Base-by-base conservation (phyloP, 192 early-diverging fungal genomes). In the Coemansia sp. region DNA sequence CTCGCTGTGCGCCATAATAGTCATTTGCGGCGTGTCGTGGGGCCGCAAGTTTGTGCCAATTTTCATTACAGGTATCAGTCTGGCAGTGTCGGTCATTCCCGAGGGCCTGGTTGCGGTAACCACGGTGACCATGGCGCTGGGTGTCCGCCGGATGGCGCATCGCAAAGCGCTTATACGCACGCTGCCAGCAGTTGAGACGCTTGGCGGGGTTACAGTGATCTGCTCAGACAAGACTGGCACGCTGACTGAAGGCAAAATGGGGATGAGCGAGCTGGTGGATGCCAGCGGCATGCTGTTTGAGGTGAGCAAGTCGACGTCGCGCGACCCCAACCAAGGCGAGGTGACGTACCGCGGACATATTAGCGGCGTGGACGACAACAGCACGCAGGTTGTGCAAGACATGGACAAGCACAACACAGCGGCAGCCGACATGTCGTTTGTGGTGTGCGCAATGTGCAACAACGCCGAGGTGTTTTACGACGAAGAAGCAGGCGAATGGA, bases 221-320 rank as follows among this genome's bases (percentile, higher is more conserved):
- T 98, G 96, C 74, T 98, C 96, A 6, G 96, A 98, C 75, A 98
- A 98, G 85, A 88, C 86, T 2, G 96, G 96, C 15, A 98, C 96
- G 0, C 75, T 98, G n/a, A 98, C 96, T 5, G 93, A 97, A 81
- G 95, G 95, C 52, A 95, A 96, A 66, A 98, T 98, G 96, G 93
- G 93, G 14, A 87, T 93, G 5, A 76, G 88, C 39, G 84, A 89
- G 70, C 82, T 96, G 27, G 75, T 83, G 1, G 81, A 74, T 19
- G 70, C 81, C 53, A 69, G 56, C 51, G 69, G 69, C 52, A 35
- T 70, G 57, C 43, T 56, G 66, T 85, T 66, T 59, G 68, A 70
- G 57, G 67, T 77, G 43, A 71, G 51, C 91, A 93, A 74, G 85
- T 87, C 71, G 64, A 89, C 65, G 76, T 97, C 54, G 85, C 74